Evolutionary conservation across 2,329 filamentous ascomycete species (phyloP).

Genomic region (Coccinonectria pachysandricola): DNA sequence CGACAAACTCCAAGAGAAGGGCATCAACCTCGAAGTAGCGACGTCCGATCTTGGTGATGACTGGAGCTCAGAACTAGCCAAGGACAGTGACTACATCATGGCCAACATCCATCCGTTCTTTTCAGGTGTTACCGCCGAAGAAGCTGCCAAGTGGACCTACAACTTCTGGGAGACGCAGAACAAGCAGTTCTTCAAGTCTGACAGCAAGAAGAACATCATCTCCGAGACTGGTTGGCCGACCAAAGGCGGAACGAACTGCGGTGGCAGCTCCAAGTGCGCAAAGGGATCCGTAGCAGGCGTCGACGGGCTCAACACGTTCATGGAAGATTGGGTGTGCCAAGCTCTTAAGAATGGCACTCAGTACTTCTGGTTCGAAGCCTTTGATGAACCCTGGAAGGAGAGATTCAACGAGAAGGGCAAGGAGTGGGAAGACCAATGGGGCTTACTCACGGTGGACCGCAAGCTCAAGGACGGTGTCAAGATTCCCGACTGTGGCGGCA

Average conservation of each 20-base stretch:
- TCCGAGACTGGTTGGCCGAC: conserved; percentile 89
- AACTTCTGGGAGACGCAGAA: conserved; percentile 69
- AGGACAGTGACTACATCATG: conserved; percentile 79
- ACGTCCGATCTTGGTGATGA: conserved; percentile 85
- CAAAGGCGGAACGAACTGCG: conserved; percentile 70
- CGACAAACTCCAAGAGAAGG: conserved; percentile 57
- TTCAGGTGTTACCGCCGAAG: conserved; percentile 57
- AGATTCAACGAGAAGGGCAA: conserved; percentile 56
- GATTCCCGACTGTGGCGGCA: conserved; percentile 79
- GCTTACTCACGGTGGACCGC: conserved; percentile 74
- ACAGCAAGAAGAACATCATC: conserved; percentile 63
- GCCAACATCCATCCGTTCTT: conserved; percentile 97
- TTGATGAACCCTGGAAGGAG: conserved; percentile 94
- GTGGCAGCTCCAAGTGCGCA: conserved; percentile 43
- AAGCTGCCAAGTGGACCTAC: conserved; percentile 72
- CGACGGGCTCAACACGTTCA: conserved; percentile 72
- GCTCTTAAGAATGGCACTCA: conserved; percentile 73
- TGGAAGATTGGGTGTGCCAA: conserved; percentile 76
- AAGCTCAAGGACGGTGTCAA: conserved; percentile 74
- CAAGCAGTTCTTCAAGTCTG: conserved; percentile 50
- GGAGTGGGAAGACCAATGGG: conserved; percentile 94
- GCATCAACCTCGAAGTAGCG: conserved; percentile 64
- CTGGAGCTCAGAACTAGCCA: conserved; percentile 63
- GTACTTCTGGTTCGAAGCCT: conserved; percentile 97
- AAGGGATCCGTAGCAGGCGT: conserved; percentile 68